These are phyloP conservation scores for Gymnopilus junonius DNA, from an alignment of 768 basidiomycete species.

Conservation along the genomic window DNA sequence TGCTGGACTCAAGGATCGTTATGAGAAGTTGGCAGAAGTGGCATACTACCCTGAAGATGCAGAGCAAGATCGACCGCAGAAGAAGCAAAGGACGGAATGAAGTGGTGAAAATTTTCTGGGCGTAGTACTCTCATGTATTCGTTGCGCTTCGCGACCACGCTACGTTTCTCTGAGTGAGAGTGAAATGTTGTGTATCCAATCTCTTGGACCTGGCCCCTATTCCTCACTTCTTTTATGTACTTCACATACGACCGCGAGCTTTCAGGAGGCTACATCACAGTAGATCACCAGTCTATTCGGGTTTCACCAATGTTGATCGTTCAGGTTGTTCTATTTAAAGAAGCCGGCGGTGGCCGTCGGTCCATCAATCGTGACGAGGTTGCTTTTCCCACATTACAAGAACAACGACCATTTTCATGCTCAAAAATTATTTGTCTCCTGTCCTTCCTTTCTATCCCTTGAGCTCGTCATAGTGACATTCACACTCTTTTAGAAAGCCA, in stretches of 20 bases:
- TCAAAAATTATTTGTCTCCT: neutral
- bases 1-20: neutral
- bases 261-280: no score
- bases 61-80: neutral
- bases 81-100: neutral
- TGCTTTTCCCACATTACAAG: neutral
- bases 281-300: no score
- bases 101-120: neutral
- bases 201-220: no score
- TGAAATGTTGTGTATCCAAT: no score
- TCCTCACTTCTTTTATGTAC: no score
- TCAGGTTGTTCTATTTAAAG: neutral
- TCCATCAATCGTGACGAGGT: neutral
- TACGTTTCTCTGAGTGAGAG: no score
- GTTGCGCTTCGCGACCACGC: no score
- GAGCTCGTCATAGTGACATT: neutral
- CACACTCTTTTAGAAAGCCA: neutral
- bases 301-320: no score
- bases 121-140: no score
- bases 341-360: neutral
- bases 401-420: neutral
- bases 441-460: neutral
- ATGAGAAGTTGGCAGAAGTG: neutral
- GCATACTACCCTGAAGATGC: neutral
- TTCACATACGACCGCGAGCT: no score